Evolutionary conservation across 495 filamentous ascomycete species (phyloP).

Genomic region (Penicillium cosmopolitanum): DNA sequence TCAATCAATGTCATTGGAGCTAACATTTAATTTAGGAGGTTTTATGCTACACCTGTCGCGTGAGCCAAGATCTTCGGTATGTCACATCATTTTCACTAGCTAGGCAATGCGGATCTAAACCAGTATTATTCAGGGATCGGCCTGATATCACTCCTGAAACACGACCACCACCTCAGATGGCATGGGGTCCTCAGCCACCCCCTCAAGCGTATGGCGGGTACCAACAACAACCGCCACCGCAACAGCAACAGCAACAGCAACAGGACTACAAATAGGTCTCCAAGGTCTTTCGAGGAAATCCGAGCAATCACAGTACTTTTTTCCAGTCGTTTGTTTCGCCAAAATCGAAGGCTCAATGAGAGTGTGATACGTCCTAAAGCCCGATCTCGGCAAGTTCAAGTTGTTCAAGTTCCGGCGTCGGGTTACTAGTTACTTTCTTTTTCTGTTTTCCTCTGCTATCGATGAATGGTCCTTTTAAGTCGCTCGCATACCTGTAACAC

Average conservation of each 20-base stretch:
- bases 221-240: constrained; percentile 9
- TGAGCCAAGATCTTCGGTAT: constrained; percentile 56
- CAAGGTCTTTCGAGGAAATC: background rate
- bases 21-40: constrained; percentile 47
- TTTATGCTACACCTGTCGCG: constrained; percentile 55
- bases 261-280: constrained; percentile 22
- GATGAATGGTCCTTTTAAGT: background rate
- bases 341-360: too few species aligned
- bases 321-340: background rate
- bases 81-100: constrained; percentile 1
- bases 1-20: background rate
- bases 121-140: constrained; percentile 36
- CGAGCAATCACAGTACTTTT: background rate
- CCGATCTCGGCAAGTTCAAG: too few species aligned
- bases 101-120: constrained; percentile 4
- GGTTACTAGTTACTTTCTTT: background rate
- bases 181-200: constrained; percentile 22
- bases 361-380: too few species aligned
- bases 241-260: constrained; percentile 11
- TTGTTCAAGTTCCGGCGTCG: background rate
- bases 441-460: background rate
- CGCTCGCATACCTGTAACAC: too few species aligned
- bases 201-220: constrained; percentile 28
- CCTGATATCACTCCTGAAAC: constrained; percentile 52
- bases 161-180: constrained; percentile 36